Percentiles rank a stretch among this genome's conserved stretches.
Conservation (phyloP, 352 stramenopile genomes). For the Globisporangium spiculum region DNA sequence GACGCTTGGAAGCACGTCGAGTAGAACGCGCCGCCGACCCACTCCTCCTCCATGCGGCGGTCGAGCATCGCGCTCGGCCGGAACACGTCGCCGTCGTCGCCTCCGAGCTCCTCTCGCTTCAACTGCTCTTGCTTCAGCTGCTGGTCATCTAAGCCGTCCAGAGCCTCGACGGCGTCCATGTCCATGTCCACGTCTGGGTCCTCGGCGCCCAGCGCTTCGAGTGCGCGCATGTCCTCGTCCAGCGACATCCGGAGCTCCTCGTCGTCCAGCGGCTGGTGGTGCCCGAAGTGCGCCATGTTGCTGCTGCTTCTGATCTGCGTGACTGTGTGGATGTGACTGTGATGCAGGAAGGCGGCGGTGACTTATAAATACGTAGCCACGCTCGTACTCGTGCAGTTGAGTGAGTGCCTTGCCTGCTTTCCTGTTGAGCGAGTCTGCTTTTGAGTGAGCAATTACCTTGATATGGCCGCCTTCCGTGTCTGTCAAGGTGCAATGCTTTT, state of each 20-base stretch:
- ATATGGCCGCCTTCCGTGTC: neutral
- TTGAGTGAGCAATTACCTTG: neutral
- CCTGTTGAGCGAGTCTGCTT: no score
- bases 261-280: slow-evolving; percentile 12
- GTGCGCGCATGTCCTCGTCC: slow-evolving; percentile 18
- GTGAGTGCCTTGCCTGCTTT: neutral
- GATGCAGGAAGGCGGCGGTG: neutral
- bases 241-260: slow-evolving; percentile 16
- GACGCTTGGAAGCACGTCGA: slow-evolving; percentile 30
- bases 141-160: neutral
- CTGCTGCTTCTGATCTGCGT: neutral
- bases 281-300: slow-evolving; percentile 4
- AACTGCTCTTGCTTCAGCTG: neutral
- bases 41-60: slow-evolving; percentile 45
- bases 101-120: neutral
- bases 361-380: neutral
- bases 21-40: slow-evolving; percentile 26
- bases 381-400: neutral
- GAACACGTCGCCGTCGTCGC: slow-evolving; percentile 38
- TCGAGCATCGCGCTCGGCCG: slow-evolving; percentile 65
- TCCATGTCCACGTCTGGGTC: slow-evolving; percentile 8
- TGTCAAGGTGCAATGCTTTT: neutral
- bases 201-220: slow-evolving; percentile 14
- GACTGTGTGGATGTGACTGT: neutral
- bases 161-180: slow-evolving; percentile 11